Percentiles rank a stretch among this genome's conserved stretches.
Evolutionary conservation across 2,329 filamentous ascomycete genomes (phyloP).

Genomic region (Dactylellina haptotyla): DNA sequence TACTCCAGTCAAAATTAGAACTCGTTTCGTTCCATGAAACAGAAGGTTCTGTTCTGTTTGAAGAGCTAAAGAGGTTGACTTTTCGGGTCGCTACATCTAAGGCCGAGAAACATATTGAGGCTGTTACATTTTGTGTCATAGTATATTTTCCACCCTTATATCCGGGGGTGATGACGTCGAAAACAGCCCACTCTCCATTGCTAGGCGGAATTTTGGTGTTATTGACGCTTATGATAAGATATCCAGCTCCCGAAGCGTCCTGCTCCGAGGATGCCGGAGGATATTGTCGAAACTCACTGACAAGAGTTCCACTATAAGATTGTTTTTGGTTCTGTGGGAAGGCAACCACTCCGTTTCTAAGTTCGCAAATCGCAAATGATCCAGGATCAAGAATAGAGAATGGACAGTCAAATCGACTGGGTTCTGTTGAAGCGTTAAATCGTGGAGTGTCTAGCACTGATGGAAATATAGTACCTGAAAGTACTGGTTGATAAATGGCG

Average conservation of each 20-base stretch:
- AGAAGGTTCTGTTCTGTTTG: conserved; percentile 2
- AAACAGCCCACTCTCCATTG: conserved; percentile 7
- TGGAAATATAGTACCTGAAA: conserved; percentile 1
- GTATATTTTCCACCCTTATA: not conserved
- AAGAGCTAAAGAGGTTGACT: not conserved
- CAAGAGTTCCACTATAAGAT: not conserved
- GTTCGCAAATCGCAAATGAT: conserved; percentile 17
- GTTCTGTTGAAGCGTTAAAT: conserved; percentile 14
- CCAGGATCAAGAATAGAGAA: not conserved
- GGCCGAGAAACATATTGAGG: not conserved
- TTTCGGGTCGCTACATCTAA: not conserved
- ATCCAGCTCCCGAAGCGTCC: not conserved
- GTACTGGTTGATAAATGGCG: not conserved
- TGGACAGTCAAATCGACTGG: conserved; percentile 18
- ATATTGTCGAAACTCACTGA: conserved; percentile 6
- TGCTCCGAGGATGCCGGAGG: not conserved
- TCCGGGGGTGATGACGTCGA: not conserved
- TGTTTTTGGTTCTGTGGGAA: not conserved
- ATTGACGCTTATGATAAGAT: not conserved
- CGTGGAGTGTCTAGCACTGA: conserved; percentile 8
- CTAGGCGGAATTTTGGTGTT: not conserved
- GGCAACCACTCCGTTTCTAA: not conserved
- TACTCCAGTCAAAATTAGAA: not conserved
- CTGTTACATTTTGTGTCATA: not conserved
- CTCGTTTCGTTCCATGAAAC: not conserved